Evolutionary conservation across 192 early-diverging fungal genomes (phyloP).

Genomic region (Umbelopsis sp.): DNA sequence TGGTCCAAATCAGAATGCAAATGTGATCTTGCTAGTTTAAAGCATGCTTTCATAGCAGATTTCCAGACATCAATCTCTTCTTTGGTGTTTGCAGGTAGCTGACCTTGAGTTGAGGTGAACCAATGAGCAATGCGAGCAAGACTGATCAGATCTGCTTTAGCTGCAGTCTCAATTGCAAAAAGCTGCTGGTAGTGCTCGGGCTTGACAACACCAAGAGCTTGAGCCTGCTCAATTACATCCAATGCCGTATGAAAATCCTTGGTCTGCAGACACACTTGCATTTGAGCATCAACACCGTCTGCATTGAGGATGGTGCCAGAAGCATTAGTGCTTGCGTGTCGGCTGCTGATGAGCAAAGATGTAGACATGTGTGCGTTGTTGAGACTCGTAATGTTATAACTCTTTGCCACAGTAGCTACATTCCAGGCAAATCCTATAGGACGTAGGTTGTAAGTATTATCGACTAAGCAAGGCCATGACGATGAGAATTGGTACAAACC

Average conservation of each 20-base stretch:
- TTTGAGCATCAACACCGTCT: background rate
- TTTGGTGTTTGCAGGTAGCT: background rate
- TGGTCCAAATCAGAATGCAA: conserved; percentile 22
- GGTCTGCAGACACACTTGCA: background rate
- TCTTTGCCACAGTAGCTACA: no score
- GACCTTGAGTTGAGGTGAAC: background rate
- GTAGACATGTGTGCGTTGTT: background rate
- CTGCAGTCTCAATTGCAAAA: background rate
- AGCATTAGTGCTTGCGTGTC: background rate
- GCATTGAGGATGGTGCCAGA: no score
- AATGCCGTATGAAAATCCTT: background rate
- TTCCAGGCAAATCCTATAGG: no score
- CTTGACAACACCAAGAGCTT: background rate
- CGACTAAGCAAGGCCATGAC: no score
- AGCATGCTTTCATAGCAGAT: conserved; percentile 26
- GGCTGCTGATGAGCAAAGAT: background rate
- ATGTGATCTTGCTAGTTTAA: conserved; percentile 22
- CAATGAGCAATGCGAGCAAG: conserved; percentile 2
- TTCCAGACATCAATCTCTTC: conserved; percentile 33
- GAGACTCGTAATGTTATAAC: background rate
- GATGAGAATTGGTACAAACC: background rate
- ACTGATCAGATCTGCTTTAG: background rate
- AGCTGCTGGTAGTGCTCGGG: background rate
- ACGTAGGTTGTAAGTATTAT: background rate
- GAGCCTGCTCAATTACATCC: conserved; percentile 5